phyloP scores from a whole-genome alignment of 495 filamentous ascomycete genomes.

The Cryomyces antarcticus region DNA sequence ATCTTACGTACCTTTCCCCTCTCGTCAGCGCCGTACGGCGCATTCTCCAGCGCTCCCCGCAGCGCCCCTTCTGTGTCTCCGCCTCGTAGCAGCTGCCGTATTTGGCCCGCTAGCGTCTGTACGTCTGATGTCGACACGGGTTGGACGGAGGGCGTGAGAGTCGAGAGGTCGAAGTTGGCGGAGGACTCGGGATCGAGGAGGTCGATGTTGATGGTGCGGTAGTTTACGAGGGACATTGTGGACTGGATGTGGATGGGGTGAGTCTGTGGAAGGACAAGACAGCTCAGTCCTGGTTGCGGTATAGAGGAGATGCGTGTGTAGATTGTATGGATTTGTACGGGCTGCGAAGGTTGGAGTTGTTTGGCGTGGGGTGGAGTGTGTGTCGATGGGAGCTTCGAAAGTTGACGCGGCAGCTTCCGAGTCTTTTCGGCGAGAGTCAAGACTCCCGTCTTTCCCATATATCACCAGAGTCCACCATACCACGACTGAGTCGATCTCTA shows the following conservation, averaged over 20 bases:
- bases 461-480: too few species aligned
- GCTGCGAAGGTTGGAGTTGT: too few species aligned
- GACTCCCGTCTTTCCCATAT: too few species aligned
- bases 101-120: slow-evolving; percentile 49
- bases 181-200: slow-evolving; percentile 70
- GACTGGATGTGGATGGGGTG: neutral
- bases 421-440: too few species aligned
- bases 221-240: slow-evolving; percentile 42
- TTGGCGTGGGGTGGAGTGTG: too few species aligned
- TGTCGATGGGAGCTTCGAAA: too few species aligned
- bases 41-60: slow-evolving; percentile 55
- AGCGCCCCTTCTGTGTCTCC: slow-evolving; percentile 75
- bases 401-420: too few species aligned
- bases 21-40: slow-evolving; percentile 49
- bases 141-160: slow-evolving; percentile 50
- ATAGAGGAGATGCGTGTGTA: too few species aligned
- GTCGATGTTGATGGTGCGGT: slow-evolving; percentile 90
- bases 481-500: too few species aligned
- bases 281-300: too few species aligned
- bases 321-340: too few species aligned
- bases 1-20: slow-evolving; percentile 40
- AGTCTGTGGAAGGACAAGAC: too few species aligned
- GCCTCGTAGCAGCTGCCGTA: slow-evolving; percentile 65
- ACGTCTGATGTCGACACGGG: slow-evolving; percentile 50
- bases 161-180: slow-evolving; percentile 65